Percentiles rank a stretch among this genome's conserved stretches.
Evolutionary conservation across 2,329 filamentous ascomycete genomes (phyloP).

Genomic region (Alternaria longipes): DNA sequence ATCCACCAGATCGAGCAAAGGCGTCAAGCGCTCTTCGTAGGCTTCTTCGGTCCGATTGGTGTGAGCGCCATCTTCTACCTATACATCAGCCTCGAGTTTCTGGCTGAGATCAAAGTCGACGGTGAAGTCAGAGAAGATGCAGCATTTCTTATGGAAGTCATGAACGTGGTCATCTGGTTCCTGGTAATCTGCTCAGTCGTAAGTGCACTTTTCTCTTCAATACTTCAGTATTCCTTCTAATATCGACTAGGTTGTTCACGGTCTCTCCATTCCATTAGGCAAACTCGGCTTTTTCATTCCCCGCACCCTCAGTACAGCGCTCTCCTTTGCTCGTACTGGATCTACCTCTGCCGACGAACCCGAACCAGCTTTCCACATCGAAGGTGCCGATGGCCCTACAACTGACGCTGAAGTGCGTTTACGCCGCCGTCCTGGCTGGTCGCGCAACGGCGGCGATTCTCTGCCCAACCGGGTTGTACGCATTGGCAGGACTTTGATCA

Average conservation of each 20-base stretch:
- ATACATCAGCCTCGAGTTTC: conserved; percentile 80
- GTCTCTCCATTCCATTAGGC: conserved; percentile 79
- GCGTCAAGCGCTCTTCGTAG: conserved; percentile 82
- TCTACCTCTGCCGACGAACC: conserved; percentile 29
- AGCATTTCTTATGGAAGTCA: conserved; percentile 68
- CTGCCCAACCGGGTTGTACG: conserved; percentile 43
- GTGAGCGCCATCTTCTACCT: conserved; percentile 92
- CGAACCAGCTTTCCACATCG: conserved; percentile 45
- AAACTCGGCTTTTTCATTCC: conserved; percentile 72
- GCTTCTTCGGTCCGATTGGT: conserved; percentile 93
- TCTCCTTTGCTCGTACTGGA: conserved; percentile 31
- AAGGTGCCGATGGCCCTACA: conserved; percentile 23
- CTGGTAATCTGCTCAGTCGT: conserved; percentile 83
- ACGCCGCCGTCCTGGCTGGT: conserved; percentile 34
- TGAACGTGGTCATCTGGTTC: conserved; percentile 85
- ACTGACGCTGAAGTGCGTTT: conserved; percentile 36
- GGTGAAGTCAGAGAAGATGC: conserved; percentile 73
- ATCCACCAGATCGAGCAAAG: conserved; percentile 81
- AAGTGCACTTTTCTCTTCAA: conserved; percentile 49
- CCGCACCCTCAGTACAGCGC: conserved; percentile 66
- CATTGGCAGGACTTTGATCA: conserved; percentile 49
- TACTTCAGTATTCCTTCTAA: conserved; percentile 5
- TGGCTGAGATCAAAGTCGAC: conserved; percentile 66
- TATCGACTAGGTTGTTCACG: conserved; percentile 73
- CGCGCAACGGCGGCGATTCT: conserved; percentile 29